These are phyloP conservation scores for Phytophthora fragariae DNA, from an alignment of 352 stramenopile genomes.

Conservation along the genomic window DNA sequence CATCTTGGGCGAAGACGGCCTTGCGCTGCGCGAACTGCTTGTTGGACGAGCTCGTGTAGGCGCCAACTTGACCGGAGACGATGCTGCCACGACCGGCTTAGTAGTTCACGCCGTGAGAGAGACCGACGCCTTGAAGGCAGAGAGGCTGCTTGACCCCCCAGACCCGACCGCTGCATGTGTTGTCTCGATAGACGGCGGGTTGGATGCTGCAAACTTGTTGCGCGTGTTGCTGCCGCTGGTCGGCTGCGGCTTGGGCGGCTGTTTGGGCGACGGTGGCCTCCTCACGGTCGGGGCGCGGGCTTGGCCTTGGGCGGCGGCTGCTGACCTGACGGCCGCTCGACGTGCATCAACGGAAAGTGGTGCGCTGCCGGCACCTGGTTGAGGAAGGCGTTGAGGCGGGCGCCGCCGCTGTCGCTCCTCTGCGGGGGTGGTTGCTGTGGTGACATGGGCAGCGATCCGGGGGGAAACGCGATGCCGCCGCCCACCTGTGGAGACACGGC, in stretches of 20 bases:
- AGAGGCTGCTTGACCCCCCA: conserved; percentile 26
- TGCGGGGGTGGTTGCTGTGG: conserved; percentile 34
- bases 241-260: conserved; percentile 32
- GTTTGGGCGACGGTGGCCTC: conserved; percentile 23
- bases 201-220: conserved; percentile 84
- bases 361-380: conserved; percentile 73
- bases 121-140: conserved; percentile 42
- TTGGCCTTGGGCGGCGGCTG: conserved; percentile 33
- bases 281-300: conserved; percentile 23
- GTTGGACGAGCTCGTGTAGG: conserved; percentile 42
- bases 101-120: conserved; percentile 26
- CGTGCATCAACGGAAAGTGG: conserved; percentile 65
- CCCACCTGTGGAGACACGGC: conserved; percentile 58
- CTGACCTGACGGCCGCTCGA: conserved; percentile 64
- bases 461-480: conserved; percentile 39
- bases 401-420: conserved; percentile 53
- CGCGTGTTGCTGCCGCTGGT: conserved; percentile 41
- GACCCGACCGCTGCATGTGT: conserved; percentile 28
- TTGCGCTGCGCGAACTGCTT: too few relatives aligned
- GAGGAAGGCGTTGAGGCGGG: conserved; percentile 77
- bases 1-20: too few relatives aligned
- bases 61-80: conserved; percentile 36
- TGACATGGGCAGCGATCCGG: conserved; percentile 32
- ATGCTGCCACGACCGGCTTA: conserved; percentile 19
- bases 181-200: conserved; percentile 56